Percentiles rank a stretch among this genome's conserved stretches.
phyloP scores from a whole-genome alignment of 2,329 filamentous ascomycete species.

The Aquanectria penicillioides region DNA sequence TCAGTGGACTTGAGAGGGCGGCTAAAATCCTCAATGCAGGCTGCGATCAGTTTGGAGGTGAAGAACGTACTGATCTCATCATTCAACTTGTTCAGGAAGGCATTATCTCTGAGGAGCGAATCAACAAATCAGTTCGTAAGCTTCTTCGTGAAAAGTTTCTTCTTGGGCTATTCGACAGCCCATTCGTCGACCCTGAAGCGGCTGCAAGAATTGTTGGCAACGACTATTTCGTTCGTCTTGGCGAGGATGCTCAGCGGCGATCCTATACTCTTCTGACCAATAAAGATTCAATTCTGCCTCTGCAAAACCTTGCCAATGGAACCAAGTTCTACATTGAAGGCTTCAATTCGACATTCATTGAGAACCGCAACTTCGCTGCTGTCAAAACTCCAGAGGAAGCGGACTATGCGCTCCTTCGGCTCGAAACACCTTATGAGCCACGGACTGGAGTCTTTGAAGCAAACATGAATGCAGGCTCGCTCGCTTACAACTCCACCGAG shows the following conservation, averaged over 20 bases:
- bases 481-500: constrained; percentile 48
- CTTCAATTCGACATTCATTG: constrained; percentile 26
- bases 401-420: constrained; percentile 52
- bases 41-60: constrained; percentile 61
- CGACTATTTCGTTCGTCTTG: constrained; percentile 49
- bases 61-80: constrained; percentile 58
- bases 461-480: constrained; percentile 48
- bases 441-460: constrained; percentile 46
- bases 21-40: constrained; percentile 59
- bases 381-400: constrained; percentile 50
- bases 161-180: constrained; percentile 61
- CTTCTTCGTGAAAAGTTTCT: constrained; percentile 60
- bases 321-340: constrained; percentile 36
- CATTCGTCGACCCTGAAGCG: constrained; percentile 56
- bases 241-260: constrained; percentile 39
- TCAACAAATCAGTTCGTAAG: constrained; percentile 56
- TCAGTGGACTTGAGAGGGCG: constrained; percentile 54
- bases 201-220: constrained; percentile 56
- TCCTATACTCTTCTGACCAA: constrained; percentile 43
- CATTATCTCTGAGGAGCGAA: constrained; percentile 52
- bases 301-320: constrained; percentile 11
- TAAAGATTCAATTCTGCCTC: constrained; percentile 31
- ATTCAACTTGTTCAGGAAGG: constrained; percentile 56
- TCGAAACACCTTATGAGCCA: constrained; percentile 50
- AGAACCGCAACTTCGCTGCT: constrained; percentile 38